phyloP scores from a whole-genome alignment of 1,284 basidiomycete species.

The Ceratobasidium sp. region DNA sequence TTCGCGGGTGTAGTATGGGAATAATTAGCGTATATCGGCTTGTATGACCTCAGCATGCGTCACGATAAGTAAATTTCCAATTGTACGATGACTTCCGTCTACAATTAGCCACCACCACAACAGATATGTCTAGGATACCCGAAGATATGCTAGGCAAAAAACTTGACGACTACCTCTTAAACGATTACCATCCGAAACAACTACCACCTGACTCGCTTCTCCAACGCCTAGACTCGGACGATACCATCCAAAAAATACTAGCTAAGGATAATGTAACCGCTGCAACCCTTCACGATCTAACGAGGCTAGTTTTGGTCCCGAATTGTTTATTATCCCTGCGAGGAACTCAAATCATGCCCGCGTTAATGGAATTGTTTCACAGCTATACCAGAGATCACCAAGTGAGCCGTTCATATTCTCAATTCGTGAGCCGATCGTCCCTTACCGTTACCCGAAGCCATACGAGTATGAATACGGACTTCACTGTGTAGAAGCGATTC shows the following conservation, averaged over 20 bases:
- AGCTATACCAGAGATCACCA: not conserved
- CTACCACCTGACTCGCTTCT: not conserved
- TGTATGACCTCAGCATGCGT: too few relatives aligned
- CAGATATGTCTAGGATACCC: not conserved
- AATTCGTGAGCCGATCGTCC: too few relatives aligned
- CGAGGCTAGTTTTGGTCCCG: not conserved
- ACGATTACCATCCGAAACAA: not conserved
- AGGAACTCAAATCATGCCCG: not conserved
- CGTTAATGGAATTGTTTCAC: not conserved
- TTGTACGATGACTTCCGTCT: too few relatives aligned
- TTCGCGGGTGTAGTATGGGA: too few relatives aligned
- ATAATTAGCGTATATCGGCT: too few relatives aligned
- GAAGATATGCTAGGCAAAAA: not conserved
- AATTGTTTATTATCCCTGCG: not conserved
- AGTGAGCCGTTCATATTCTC: not conserved
- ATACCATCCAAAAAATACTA: not conserved
- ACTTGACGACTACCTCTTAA: not conserved
- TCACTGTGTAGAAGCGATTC: slow-evolving; percentile 7
- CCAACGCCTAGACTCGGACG: not conserved
- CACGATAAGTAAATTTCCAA: too few relatives aligned
- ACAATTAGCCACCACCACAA: not conserved
- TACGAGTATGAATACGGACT: not conserved
- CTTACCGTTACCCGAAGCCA: too few relatives aligned
- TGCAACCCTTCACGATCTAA: not conserved
- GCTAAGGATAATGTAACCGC: not conserved